Percentiles rank a stretch among this genome's conserved stretches.
These are phyloP conservation scores for Mycena olivaceomarginata DNA, from an alignment of 768 basidiomycete genomes.

Conservation along the genomic window DNA sequence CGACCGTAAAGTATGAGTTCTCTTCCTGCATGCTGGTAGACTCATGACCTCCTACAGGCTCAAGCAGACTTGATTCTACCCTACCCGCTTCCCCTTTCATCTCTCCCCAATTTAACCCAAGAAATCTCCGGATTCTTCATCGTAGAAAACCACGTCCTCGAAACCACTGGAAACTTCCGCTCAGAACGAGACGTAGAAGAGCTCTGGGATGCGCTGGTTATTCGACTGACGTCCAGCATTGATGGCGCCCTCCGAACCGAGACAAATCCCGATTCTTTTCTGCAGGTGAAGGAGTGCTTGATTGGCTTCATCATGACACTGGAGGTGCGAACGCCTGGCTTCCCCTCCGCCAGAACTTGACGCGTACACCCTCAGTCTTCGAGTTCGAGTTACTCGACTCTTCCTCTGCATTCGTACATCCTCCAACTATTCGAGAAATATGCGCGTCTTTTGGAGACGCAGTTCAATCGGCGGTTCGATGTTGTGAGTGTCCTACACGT, in stretches of 20 bases:
- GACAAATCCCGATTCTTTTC: slow-evolving; percentile 87
- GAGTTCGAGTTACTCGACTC: slow-evolving; percentile 92
- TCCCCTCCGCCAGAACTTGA: background rate
- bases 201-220: slow-evolving; percentile 93
- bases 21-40: background rate
- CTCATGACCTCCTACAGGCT: slow-evolving; percentile 69
- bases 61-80: slow-evolving; percentile 98
- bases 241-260: slow-evolving; percentile 83
- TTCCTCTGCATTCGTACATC: slow-evolving; percentile 88
- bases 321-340: slow-evolving; percentile 73
- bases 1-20: slow-evolving; percentile 88
- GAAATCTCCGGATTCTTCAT: slow-evolving; percentile 99
- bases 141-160: slow-evolving; percentile 93
- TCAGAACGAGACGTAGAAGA: slow-evolving; percentile 94
- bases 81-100: slow-evolving; percentile 76
- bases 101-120: slow-evolving; percentile 87
- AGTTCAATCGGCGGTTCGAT: slow-evolving; percentile 90
- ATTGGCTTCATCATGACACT: slow-evolving; percentile 93
- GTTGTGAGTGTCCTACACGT: slow-evolving; percentile 68
- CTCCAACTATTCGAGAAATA: slow-evolving; percentile 95
- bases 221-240: slow-evolving; percentile 83
- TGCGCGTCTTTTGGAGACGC: slow-evolving; percentile 84
- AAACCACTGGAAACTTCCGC: slow-evolving; percentile 93
- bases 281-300: slow-evolving; percentile 89
- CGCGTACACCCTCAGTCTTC: slow-evolving; percentile 52